Base-by-base conservation (phyloP, 2,329 filamentous ascomycete genomes). In the Chaetoscypha palmicola region DNA sequence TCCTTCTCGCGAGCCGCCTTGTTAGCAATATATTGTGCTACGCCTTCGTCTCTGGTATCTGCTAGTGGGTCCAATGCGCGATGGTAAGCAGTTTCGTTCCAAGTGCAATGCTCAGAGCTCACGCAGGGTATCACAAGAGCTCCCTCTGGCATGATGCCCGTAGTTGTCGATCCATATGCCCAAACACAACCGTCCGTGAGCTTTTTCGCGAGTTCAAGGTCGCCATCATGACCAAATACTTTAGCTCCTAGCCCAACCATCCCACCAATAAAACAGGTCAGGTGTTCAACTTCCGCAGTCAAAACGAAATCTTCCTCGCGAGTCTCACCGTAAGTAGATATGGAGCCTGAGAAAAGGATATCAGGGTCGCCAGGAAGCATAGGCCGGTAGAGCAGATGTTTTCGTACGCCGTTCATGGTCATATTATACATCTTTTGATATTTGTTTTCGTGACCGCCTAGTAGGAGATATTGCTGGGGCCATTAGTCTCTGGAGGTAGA, bases 311-410 rank as follows among this genome's bases (percentile, higher is more conserved):
- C 76, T 11, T 69, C 71, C 16, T 42, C 49, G 10, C 22, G 20
- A 12, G 68, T 58, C 8, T 70, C 64, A 11, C 71, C 70, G 1
- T 56, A 61, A 8, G 73, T 71, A 36, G 60, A 67, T n/a, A 77
- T 62, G 53, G 79, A 79, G 19, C 83, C 83, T 0, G 85, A 77
- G 48, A 92, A 79, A 2, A 92, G 71, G n/a, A 92, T 76, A 47
- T 91, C 77, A 40, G 76, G 76, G 41, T 76, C 69, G 5, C 73
- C 68, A 5, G 79, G 74, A 16, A 79, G 74, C 77, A 92, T 83
- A 1, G 89, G 88, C 4, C 83, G 76, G 65, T 79, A 94, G 45
- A 94, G 76, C 8, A 94, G 71, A 62, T 85, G 74, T 51, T 87
- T 73, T 52, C 84, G 83, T 26, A 83, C 77, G 0, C 79, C 79